These are phyloP conservation scores for Claviceps sp. DNA, from an alignment of 2,329 filamentous ascomycete species.

Conservation along the genomic window DNA sequence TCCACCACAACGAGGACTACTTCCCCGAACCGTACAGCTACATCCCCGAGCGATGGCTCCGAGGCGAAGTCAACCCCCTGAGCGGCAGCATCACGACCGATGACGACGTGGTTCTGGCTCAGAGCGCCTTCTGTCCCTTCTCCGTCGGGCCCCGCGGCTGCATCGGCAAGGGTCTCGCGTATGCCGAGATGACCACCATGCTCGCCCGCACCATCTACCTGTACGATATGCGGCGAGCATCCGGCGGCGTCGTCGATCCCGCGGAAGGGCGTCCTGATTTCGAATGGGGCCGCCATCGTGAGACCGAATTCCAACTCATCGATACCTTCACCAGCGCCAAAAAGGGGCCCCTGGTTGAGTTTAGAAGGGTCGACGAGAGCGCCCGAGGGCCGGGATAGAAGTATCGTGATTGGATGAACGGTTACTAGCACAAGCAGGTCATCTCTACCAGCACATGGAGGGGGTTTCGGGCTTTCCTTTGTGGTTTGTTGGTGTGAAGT, in stretches of 20 bases:
- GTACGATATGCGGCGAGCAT: conserved; percentile 44
- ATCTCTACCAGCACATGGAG: no score
- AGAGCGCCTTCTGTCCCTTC: conserved; percentile 63
- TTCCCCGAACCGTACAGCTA: conserved; percentile 46
- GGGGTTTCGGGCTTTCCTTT: no score
- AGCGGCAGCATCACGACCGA: conserved; percentile 28
- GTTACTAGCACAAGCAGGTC: no score
- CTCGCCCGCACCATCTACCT: conserved; percentile 46
- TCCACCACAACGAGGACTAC: conserved; percentile 53
- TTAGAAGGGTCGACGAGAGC: conserved; percentile 22
- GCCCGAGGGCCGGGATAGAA: no score
- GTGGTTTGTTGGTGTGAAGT: no score
- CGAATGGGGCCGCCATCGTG: conserved; percentile 41
- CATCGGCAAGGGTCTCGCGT: conserved; percentile 57
- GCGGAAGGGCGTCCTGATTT: conserved; percentile 35
- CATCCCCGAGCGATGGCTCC: conserved; percentile 52
- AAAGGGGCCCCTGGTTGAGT: conserved; percentile 56
- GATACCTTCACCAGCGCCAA: conserved; percentile 66
- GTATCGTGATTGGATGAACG: no score
- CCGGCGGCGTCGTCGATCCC: conserved; percentile 34
- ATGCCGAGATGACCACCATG: conserved; percentile 51
- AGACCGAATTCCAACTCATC: conserved; percentile 52
- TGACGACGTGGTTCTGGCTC: conserved; percentile 40
- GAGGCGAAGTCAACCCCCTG: conserved; percentile 27
- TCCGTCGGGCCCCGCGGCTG: conserved; percentile 56